These are phyloP conservation scores for Antrodiella citrinella DNA, from an alignment of 768 basidiomycete genomes.

Conservation along the genomic window DNA sequence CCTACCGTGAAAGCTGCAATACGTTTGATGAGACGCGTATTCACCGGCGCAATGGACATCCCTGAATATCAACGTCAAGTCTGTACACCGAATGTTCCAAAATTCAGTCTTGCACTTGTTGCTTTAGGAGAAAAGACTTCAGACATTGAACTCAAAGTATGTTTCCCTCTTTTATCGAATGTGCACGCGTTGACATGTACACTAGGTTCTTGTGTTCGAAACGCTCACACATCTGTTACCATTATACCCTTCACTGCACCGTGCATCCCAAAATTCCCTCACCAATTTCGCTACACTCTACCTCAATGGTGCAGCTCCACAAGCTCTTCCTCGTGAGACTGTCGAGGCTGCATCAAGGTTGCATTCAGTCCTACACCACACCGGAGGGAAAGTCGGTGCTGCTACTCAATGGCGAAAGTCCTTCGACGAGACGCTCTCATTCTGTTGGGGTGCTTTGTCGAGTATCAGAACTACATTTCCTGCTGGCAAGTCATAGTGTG, in stretches of 20 bases:
- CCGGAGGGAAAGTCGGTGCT: slow-evolving; percentile 75
- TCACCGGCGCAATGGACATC: slow-evolving; percentile 49
- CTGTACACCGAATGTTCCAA: slow-evolving; percentile 60
- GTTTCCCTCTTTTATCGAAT: slow-evolving; percentile 4
- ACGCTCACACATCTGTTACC: slow-evolving; percentile 50
- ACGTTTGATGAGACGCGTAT: slow-evolving; percentile 55
- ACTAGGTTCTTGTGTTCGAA: slow-evolving; percentile 36
- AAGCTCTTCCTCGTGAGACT: slow-evolving; percentile 31
- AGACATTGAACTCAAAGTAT: slow-evolving; percentile 50
- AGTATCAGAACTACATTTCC: slow-evolving; percentile 54
- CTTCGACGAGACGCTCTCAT: slow-evolving; percentile 57
- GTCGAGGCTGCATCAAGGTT: slow-evolving; percentile 45
- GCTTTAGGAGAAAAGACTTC: slow-evolving; percentile 42
- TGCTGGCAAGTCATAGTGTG: slow-evolving; percentile 28
- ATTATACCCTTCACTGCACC: slow-evolving; percentile 61
- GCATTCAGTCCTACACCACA: slow-evolving; percentile 55
- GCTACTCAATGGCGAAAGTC: slow-evolving; percentile 68
- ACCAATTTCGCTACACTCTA: slow-evolving; percentile 45
- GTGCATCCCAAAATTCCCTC: slow-evolving; percentile 43
- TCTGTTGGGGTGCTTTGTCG: slow-evolving; percentile 57
- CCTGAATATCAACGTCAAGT: slow-evolving; percentile 81
- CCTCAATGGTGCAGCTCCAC: slow-evolving; percentile 46
- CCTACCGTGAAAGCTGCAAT: slow-evolving; percentile 56
- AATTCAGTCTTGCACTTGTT: slow-evolving; percentile 55
- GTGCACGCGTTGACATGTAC: slow-evolving; percentile 1